These are phyloP conservation scores for Coffea humblotiana DNA, from an alignment of 305 asterid genomes.

Conservation along the genomic window DNA sequence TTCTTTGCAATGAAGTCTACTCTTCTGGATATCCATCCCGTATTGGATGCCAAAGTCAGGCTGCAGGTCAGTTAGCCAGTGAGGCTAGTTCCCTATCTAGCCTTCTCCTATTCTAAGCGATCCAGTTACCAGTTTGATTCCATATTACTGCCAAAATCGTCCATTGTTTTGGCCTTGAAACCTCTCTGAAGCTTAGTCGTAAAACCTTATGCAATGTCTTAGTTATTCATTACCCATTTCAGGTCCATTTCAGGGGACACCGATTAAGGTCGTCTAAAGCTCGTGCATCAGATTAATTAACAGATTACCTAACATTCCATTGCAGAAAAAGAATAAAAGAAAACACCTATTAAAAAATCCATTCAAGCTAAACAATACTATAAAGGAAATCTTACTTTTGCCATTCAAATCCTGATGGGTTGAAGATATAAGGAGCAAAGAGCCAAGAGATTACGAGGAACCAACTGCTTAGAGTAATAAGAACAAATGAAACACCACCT, in stretches of 20 bases:
- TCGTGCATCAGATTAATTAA: neutral
- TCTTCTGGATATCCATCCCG: neutral
- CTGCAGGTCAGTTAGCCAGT: neutral
- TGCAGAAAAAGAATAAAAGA: neutral
- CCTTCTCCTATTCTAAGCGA: neutral
- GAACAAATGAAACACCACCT: conserved; percentile 69
- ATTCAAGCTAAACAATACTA: neutral
- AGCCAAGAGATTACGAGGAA: conserved; percentile 98
- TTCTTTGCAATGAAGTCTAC: no score
- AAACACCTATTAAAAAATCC: neutral
- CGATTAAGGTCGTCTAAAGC: neutral
- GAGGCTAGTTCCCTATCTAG: neutral
- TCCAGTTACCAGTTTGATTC: neutral
- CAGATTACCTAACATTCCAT: neutral
- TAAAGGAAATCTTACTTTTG: conserved; percentile 69
- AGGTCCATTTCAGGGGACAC: neutral
- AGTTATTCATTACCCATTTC: neutral
- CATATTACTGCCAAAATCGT: neutral
- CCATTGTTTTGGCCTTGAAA: neutral
- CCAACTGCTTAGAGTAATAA: conserved; percentile 93
- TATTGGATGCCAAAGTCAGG: neutral
- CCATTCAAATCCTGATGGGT: conserved; percentile 99
- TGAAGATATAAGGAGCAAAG: conserved; percentile 95
- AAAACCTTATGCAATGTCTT: neutral
- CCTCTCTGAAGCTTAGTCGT: neutral